Evolutionary conservation across 2,329 filamentous ascomycete species (phyloP).

Genomic region (Paecilomyces niveus): DNA sequence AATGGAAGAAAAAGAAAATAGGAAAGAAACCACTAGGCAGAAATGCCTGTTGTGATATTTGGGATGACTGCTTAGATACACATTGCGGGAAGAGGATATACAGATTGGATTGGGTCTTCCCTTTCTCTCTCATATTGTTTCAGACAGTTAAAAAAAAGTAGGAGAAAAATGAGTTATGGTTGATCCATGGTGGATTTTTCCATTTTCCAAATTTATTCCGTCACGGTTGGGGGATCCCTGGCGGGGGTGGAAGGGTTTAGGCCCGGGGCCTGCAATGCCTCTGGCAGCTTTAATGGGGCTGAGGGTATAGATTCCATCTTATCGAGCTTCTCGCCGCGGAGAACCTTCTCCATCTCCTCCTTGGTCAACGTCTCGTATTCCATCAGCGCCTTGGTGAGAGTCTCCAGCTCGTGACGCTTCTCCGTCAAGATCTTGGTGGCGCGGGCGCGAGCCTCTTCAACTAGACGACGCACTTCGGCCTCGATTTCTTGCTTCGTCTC

Average conservation of each 20-base stretch:
- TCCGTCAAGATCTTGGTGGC: constrained; percentile 63
- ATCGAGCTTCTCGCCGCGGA: constrained; percentile 74
- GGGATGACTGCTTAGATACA: background rate
- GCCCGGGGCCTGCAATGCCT: constrained; percentile 29
- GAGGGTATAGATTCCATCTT: constrained; percentile 52
- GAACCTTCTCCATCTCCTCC: constrained; percentile 83
- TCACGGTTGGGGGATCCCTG: constrained; percentile 13
- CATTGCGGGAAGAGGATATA: background rate
- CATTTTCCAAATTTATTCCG: constrained; percentile 13
- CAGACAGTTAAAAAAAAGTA: background rate
- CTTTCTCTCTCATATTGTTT: background rate
- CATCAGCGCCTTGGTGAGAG: constrained; percentile 79
- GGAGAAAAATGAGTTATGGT: background rate
- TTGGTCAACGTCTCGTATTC: constrained; percentile 90
- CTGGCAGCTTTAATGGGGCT: constrained; percentile 61
- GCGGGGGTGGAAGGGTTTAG: constrained; percentile 17
- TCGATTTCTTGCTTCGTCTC: constrained; percentile 85
- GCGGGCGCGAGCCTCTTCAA: constrained; percentile 73
- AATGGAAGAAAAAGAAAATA: background rate
- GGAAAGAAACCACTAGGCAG: background rate
- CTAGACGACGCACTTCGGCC: constrained; percentile 72
- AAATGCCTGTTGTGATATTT: background rate
- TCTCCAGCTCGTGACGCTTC: constrained; percentile 77
- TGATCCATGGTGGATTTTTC: background rate
- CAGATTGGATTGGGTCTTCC: background rate